Evolutionary conservation across 2,329 filamentous ascomycete genomes (phyloP), one percentile per base, ranked within the genome.

Genomic region (Nemania sp.): DNA sequence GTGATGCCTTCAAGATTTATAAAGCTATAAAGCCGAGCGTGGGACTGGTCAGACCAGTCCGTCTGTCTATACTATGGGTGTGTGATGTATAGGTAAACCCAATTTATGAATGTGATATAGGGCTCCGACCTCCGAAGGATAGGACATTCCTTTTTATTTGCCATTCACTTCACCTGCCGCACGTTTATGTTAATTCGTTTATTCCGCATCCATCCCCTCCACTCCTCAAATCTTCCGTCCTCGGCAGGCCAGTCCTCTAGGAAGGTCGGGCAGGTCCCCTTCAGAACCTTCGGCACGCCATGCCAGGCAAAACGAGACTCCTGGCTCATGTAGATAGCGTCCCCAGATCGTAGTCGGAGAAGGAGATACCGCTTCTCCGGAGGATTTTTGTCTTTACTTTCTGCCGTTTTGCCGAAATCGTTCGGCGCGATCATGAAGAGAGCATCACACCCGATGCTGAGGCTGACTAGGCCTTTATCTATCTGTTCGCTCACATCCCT

Each of bases 171-270:
- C 89, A 97, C 96, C 76, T 98, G 94, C 64, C 94, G 83, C 10
- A 97, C 90, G 74, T 98, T 98, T 49, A 98, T 73, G 73, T 98
- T 98, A 69, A 98, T 87, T 64, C 94, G 83, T 77, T 97, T 97
- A 49, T 85, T 86, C 63, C 78, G 79, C 90, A 98, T 93, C 93
- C 94, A 98, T 1, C 90, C 91, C 67, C 81, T 84, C 91, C 92
- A 97, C 42, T 80, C 80, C 52, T 86, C 80, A 70, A 84, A 92
- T 45, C 75, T 76, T 13, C 76, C 79, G n/a, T 77, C 78, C 43
- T 78, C 74, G 2, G 81, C 80, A 0, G 93, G 93, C 93, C 93
- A 98, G 43, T 89, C 79, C 58, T 80, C 77, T 51, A 98, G 75
- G 75, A 88, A 90, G 0, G 78, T 78, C 0, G 94, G 94, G 75